Base-by-base conservation (phyloP, 495 filamentous ascomycete genomes). In the Neurospora intermedia region DNA sequence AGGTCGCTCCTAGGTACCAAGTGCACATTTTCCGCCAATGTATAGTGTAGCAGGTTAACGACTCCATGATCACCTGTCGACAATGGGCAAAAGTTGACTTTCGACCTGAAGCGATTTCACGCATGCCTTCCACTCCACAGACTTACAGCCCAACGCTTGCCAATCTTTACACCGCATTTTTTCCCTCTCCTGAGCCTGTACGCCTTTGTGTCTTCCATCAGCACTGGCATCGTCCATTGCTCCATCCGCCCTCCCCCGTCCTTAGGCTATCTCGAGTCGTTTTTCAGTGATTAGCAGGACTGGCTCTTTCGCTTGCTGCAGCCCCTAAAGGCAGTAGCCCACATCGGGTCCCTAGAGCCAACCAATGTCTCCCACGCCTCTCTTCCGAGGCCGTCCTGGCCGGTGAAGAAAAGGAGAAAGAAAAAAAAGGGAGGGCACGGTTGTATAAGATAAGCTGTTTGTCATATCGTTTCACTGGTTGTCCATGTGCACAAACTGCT, bases 321-420 rank as follows among this genome's bases (percentile, higher is more conserved):
- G 43, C 40, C 62, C 48, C 40, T 71, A 46, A 71, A 72, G 69
- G 35, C 54, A 48, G 69, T 27, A 72, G 41, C 41, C 73, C 73
- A 76, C 73, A 41, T 15, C 46, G 6, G 70, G 20, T 13, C 41
- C 42, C 27, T 23, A 11, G 73, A 75, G 71, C 77, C 77, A 79
- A 79, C 77, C 77, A 79, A 20, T 48, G 62, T 41, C 46, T 71
- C 74, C 70, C 74, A 76, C 77, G 73, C 71, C 48, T 72, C 69
- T 62, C 54, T 35, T 13, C 54, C 13, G 23, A 62, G 54, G 54
- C 13, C 13, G 54, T 62, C 54, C 27, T 66, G 54, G 54, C 54
- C 27, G 27, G 54, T 35, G 27, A 35, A 9, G 23, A 27, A 66
- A 66, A 66, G 15, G n/a, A 31, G 42, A 71, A 16, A 41, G 10